Evolutionary conservation across 2,329 filamentous ascomycete genomes (phyloP), one percentile per base, ranked within the genome.

Genomic region (Calonectria montana): DNA sequence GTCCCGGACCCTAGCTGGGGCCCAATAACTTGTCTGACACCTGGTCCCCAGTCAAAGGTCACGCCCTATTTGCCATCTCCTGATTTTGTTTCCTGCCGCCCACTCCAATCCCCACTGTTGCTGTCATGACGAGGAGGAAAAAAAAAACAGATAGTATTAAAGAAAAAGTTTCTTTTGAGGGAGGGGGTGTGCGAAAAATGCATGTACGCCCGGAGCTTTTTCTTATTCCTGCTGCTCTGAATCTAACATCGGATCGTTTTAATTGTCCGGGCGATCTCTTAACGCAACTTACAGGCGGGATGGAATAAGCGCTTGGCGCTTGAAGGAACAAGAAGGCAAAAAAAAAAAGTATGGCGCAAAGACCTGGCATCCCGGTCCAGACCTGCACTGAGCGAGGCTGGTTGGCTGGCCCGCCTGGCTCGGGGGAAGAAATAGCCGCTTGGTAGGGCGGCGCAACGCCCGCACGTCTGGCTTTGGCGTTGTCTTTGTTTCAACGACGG

Each of bases 161-260:
- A 57, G 37, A 41, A 61, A 61, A 61, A 61, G 4, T 27, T 50
- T 50, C 47, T 29, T 50, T 61, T 27, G 15, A 41, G 48, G 48
- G 48, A 53, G 48, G 48, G 48, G 48, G 53, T 21, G 53, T 35
- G 31, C 8, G 41, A 18, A n/a, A 15, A 21, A 37, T 15, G 29
- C 53, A 37, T 57, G 53, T 57, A 57, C 18, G 31, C 7, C 29
- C 57, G 37, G 57, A 61, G 37, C 37, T 61, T 61, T 61, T 61
- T 43, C 21, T 47, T 47, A 21, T 21, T 47, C 3, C 35, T 61
- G 35, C 37, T 61, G 12, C 53, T 57, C n/a, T 37, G 53, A 57
- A 57, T 57, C 53, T 57, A 57, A 57, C 53, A 57, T 57, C 53
- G 53, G 53, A 57, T 57, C 53, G 53, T 57, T 57, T 57, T 57